These are phyloP conservation scores for Jacaranda copaia DNA, from an alignment of 257 asterid species.

Conservation along the genomic window DNA sequence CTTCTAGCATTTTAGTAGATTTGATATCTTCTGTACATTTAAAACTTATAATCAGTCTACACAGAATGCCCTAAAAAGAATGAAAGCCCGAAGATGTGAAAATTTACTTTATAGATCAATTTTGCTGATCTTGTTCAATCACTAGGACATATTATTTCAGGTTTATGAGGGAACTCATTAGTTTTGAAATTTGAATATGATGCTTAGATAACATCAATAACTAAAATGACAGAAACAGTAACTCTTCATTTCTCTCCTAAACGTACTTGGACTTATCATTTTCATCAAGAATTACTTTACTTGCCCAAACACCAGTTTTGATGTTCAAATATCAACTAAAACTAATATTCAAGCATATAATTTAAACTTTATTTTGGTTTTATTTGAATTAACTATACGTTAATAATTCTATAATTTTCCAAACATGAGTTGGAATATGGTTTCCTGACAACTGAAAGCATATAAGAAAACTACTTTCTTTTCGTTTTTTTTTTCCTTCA, in stretches of 20 bases:
- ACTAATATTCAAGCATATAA: neutral
- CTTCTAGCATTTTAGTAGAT: neutral
- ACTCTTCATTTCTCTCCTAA: neutral
- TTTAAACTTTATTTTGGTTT: neutral
- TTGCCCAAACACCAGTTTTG: neutral
- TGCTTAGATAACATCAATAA: neutral
- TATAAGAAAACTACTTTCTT: neutral
- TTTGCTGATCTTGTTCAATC: neutral
- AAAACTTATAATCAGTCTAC: no score
- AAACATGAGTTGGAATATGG: constrained; percentile 7
- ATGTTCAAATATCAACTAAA: neutral
- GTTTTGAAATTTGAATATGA: neutral
- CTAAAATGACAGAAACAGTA: neutral
- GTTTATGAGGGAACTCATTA: neutral
- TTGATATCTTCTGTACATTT: no score
- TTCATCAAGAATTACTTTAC: neutral
- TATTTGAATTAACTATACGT: neutral
- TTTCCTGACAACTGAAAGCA: neutral
- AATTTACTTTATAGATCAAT: neutral
- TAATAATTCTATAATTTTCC: neutral
- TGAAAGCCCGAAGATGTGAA: no score
- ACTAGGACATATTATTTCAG: neutral
- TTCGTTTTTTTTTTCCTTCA: neutral
- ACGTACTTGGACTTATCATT: neutral
- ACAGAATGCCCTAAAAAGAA: no score